A percentile compares a stretch with the other conserved stretches of the same genome.
Evolutionary conservation across 371 early-diverging fungal genomes (phyloP).

Genomic region (Apophysomyces trapeziformis): DNA sequence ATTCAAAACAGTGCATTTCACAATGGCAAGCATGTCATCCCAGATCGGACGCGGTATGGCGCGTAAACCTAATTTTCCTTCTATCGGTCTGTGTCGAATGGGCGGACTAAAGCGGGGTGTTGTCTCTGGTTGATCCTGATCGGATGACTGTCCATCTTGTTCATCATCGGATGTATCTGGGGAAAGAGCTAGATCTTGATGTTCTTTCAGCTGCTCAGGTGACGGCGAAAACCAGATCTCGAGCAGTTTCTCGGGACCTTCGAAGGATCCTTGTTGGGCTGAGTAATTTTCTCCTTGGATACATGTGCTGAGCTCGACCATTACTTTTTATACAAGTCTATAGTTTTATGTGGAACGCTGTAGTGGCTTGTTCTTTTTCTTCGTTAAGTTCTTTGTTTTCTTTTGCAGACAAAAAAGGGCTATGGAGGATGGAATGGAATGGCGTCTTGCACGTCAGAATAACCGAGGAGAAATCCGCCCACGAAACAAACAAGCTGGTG

Average conservation of each 20-base stretch:
- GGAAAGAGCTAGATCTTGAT: slow-evolving; percentile 36
- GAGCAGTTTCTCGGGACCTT: slow-evolving; percentile 95
- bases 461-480: slow-evolving; percentile 19
- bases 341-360: background rate
- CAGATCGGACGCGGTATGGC: slow-evolving; percentile 76
- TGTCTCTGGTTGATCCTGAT: no score
- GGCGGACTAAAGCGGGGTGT: slow-evolving; percentile 33
- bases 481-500: slow-evolving; percentile 9
- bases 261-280: slow-evolving; percentile 64
- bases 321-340: slow-evolving; percentile 4
- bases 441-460: slow-evolving; percentile 25
- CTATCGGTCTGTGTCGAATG: slow-evolving; percentile 9
- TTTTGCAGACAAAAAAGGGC: background rate
- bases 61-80: slow-evolving; percentile 67
- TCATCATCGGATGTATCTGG: slow-evolving; percentile 29
- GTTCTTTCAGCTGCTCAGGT: slow-evolving; percentile 42
- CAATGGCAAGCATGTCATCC: slow-evolving; percentile 91
- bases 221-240: slow-evolving; percentile 74
- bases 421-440: slow-evolving; percentile 30
- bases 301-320: slow-evolving; percentile 24
- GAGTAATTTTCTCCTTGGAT: slow-evolving; percentile 47
- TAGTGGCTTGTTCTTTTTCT: slow-evolving; percentile 9
- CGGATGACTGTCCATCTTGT: slow-evolving; percentile 19
- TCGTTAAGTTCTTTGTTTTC: slow-evolving; percentile 3
- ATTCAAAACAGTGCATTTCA: slow-evolving; percentile 91